Percentiles rank a stretch among this genome's conserved stretches.
These are phyloP conservation scores for Exserohilum turcica DNA, from an alignment of 2,329 filamentous ascomycete species.

Conservation along the genomic window DNA sequence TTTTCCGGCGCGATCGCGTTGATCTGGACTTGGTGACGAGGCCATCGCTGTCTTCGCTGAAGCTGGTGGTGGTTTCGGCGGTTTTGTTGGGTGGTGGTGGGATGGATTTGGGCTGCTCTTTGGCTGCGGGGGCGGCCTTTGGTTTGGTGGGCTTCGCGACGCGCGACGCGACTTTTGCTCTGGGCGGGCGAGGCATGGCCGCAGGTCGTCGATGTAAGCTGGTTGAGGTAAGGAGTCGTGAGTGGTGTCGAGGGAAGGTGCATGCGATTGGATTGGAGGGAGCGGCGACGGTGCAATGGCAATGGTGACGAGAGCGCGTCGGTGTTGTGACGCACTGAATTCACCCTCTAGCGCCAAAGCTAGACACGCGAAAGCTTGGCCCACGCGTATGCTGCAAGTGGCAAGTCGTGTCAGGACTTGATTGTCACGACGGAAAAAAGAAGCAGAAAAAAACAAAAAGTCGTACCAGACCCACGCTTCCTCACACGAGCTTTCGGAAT, in stretches of 20 bases:
- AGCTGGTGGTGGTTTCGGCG: constrained; percentile 23
- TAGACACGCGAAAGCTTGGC: constrained; percentile 17
- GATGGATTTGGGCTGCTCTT: constrained; percentile 24
- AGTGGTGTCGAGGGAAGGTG: constrained; percentile 13
- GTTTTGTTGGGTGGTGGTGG: constrained; percentile 22
- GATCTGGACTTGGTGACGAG: constrained; percentile 36
- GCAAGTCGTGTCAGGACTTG: not conserved
- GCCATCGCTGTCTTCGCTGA: constrained; percentile 48
- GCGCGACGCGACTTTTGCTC: constrained; percentile 46
- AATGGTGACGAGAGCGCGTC: constrained; percentile 15
- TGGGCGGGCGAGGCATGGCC: constrained; percentile 46
- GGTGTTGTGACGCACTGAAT: constrained; percentile 20
- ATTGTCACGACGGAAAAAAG: no score
- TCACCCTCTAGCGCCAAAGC: constrained; percentile 16
- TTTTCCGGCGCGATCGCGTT: constrained; percentile 27
- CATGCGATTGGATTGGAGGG: constrained; percentile 2
- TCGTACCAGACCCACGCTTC: not conserved
- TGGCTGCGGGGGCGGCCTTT: constrained; percentile 27
- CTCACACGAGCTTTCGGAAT: no score
- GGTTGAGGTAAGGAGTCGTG: not conserved
- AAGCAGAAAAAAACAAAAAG: not conserved
- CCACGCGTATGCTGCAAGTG: constrained; percentile 10
- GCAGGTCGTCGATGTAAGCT: constrained; percentile 2
- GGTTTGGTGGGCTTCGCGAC: constrained; percentile 31
- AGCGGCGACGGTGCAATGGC: constrained; percentile 10